These are phyloP conservation scores for Metschnikowia orientalis DNA, from an alignment of 805 yeast genomes.

Conservation along the genomic window DNA sequence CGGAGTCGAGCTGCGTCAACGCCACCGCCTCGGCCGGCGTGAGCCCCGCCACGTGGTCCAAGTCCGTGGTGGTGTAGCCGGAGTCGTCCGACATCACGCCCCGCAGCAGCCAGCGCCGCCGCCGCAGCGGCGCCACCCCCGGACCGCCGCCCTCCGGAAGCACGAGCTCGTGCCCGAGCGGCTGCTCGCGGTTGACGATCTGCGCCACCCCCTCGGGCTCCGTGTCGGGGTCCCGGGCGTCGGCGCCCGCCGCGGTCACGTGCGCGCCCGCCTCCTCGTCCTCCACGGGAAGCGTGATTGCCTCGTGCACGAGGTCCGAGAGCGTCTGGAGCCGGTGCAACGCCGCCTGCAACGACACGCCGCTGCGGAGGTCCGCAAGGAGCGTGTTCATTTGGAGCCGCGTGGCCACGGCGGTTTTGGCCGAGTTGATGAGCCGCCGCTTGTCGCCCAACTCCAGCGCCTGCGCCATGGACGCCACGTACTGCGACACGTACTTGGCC, in stretches of 20 bases:
- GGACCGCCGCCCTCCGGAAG: conserved; percentile 39
- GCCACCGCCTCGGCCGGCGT: conserved; percentile 31
- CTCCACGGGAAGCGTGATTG: conserved; percentile 48
- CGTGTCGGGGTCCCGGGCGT: conserved; percentile 25
- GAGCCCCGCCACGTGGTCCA: conserved; percentile 31
- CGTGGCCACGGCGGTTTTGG: conserved; percentile 37
- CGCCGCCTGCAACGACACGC: conserved; percentile 48
- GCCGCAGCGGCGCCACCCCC: conserved; percentile 9
- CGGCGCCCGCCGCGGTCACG: too few relatives aligned
- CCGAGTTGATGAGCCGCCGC: conserved; percentile 20
- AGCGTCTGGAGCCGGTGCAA: conserved; percentile 48
- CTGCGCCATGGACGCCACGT: conserved; percentile 13
- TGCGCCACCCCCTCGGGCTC: conserved; percentile 55
- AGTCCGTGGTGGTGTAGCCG: conserved; percentile 14
- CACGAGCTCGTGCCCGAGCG: conserved; percentile 49
- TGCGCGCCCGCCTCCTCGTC: conserved; percentile 25
- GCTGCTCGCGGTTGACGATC: conserved; percentile 45
- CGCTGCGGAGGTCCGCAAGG: conserved; percentile 39
- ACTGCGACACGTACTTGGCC: conserved; percentile 26
- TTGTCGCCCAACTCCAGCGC: conserved; percentile 2
- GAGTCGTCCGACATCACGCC: conserved; percentile 10
- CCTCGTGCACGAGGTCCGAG: conserved; percentile 42
- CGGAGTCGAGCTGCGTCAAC: conserved; percentile 33
- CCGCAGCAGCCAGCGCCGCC: conserved; percentile 14
- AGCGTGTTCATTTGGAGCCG: conserved; percentile 41